phyloP scores from a whole-genome alignment of 2,329 filamentous ascomycete genomes.

The Colletotrichum shisoi region DNA sequence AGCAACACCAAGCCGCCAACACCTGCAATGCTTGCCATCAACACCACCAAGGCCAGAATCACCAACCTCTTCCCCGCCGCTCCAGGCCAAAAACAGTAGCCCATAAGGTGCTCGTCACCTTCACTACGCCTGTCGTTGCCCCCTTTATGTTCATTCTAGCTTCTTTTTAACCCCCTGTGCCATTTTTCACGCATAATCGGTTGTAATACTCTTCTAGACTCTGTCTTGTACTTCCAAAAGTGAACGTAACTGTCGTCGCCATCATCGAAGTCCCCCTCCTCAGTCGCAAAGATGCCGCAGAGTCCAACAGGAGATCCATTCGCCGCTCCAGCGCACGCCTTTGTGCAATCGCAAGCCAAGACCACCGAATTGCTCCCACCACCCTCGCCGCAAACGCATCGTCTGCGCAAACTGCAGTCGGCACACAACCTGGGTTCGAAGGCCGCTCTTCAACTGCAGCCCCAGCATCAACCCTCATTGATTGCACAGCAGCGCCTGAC shows the following conservation, averaged over 20 bases:
- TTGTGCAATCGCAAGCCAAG: constrained; percentile 40
- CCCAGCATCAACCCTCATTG: constrained; percentile 55
- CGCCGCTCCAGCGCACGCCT: constrained; percentile 42
- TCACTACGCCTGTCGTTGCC: constrained; percentile 30
- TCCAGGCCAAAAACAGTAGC: constrained; percentile 37
- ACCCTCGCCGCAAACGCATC: constrained; percentile 70
- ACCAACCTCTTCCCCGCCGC: constrained; percentile 36
- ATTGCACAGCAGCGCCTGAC: constrained; percentile 70
- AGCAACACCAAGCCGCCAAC: constrained; percentile 33
- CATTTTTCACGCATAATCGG: constrained; percentile 22
- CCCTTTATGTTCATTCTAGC: constrained; percentile 7
- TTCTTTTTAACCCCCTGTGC: not conserved
- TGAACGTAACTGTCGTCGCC: constrained; percentile 11
- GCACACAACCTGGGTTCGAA: constrained; percentile 73
- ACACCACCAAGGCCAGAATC: constrained; percentile 35
- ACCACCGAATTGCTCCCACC: constrained; percentile 61
- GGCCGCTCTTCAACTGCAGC: constrained; percentile 50
- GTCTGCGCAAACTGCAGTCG: constrained; percentile 77
- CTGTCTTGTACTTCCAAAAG: constrained; percentile 11
- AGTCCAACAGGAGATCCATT: constrained; percentile 46
- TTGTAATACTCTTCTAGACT: constrained; percentile 19
- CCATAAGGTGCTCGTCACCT: constrained; percentile 33
- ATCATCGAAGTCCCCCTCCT: constrained; percentile 4
- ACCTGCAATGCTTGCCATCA: constrained; percentile 21
- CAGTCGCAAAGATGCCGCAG: constrained; percentile 42